A percentile compares a stretch with the other conserved stretches of the same genome.
Evolutionary conservation across 2,329 filamentous ascomycete genomes (phyloP).

Genomic region (Aspergillus floridensis): DNA sequence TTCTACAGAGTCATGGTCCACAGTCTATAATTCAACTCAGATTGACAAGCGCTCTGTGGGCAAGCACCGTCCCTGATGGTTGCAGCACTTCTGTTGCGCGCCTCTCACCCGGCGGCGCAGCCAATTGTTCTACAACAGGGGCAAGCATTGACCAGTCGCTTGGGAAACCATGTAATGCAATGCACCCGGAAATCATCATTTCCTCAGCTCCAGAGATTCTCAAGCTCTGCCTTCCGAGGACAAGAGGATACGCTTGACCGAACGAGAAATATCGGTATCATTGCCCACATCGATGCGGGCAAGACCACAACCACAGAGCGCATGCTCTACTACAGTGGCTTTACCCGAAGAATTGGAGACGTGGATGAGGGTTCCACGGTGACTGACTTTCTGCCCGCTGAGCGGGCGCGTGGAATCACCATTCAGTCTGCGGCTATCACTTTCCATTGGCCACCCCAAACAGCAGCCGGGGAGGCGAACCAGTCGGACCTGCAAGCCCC

Average conservation of each 20-base stretch:
- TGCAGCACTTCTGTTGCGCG: slow-evolving; percentile 31
- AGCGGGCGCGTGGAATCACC: slow-evolving; percentile 88
- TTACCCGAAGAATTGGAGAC: slow-evolving; percentile 84
- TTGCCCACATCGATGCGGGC: slow-evolving; percentile 96
- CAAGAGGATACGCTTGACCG: slow-evolving; percentile 49
- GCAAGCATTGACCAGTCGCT: slow-evolving; percentile 6
- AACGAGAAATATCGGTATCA: slow-evolving; percentile 95
- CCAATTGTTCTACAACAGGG: slow-evolving; percentile 9
- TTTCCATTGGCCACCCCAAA: slow-evolving; percentile 77
- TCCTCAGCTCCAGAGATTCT: slow-evolving; percentile 24
- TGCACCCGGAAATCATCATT: neutral
- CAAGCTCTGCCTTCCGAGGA: slow-evolving; percentile 22
- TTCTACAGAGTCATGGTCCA: neutral
- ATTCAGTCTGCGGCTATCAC: slow-evolving; percentile 97
- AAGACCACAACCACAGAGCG: slow-evolving; percentile 99
- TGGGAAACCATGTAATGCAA: neutral
- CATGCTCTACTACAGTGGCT: slow-evolving; percentile 95
- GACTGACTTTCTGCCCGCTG: slow-evolving; percentile 92
- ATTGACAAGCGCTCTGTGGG: slow-evolving; percentile 7
- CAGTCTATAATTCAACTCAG: neutral
- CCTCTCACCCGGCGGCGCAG: slow-evolving; percentile 25
- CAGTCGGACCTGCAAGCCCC: slow-evolving; percentile 36
- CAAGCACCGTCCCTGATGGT: slow-evolving; percentile 25
- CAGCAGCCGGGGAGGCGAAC: slow-evolving; percentile 16
- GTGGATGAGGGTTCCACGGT: slow-evolving; percentile 96